phyloP scores from a whole-genome alignment of 2,329 filamentous ascomycete genomes.

The Aphanoascus verrucosus region DNA sequence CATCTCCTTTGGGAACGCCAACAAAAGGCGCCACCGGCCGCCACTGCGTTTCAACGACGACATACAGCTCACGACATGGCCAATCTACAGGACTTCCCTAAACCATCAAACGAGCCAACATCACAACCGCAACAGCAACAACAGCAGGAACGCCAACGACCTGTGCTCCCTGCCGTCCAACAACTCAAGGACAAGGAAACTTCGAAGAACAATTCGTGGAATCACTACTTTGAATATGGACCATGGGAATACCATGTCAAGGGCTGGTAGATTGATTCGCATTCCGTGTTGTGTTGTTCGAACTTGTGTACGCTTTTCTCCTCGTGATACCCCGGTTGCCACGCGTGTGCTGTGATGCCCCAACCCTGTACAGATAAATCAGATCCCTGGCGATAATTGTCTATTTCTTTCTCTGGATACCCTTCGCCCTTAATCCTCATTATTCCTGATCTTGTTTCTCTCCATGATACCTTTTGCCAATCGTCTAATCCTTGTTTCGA shows the following conservation, averaged over 20 bases:
- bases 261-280: constrained; percentile 60
- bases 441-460: background rate
- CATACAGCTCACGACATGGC: constrained; percentile 87
- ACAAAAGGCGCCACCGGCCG: constrained; percentile 75
- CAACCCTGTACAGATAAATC: background rate
- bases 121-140: constrained; percentile 36
- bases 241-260: constrained; percentile 76
- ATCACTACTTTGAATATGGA: constrained; percentile 74
- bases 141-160: constrained; percentile 17
- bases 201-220: constrained; percentile 63
- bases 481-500: background rate
- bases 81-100: constrained; percentile 66
- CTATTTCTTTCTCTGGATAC: background rate
- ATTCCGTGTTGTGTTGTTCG: background rate
- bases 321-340: background rate
- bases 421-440: background rate
- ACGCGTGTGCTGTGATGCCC: background rate
- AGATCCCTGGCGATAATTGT: background rate
- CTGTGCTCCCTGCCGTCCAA: constrained; percentile 16
- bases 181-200: constrained; percentile 47
- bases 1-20: constrained; percentile 92
- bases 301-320: background rate
- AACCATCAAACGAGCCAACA: constrained; percentile 17
- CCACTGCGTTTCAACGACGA: constrained; percentile 74
- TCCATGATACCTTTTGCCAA: background rate